Base-by-base conservation (phyloP, 257 asterid genomes). In the Jacaranda copaia region DNA sequence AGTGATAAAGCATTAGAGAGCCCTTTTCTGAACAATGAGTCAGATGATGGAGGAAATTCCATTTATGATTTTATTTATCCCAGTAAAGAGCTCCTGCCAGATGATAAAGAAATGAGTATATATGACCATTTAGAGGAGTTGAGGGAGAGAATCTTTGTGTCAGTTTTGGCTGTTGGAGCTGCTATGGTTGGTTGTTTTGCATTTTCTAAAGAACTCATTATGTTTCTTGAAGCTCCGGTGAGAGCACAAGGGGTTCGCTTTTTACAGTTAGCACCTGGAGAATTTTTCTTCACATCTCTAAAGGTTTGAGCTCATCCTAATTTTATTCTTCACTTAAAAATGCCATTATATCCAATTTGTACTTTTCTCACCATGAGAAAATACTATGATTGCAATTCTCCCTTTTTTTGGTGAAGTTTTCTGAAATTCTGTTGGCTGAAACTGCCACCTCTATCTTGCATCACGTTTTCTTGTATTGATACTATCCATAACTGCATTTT, bases 91-190 rank as follows among this genome's bases (percentile, higher is more conserved):
- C 96, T 92, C 53, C 98, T 96, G 79, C 97, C 99, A 2, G 99
- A 96, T 84, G 99, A 96, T 79, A 88, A 89, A 83, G 99, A 96
- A 81, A 96, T 96, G 99, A 93, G 93, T 70, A 84, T 96, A 78
- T 96, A 87, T 68, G 99, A 96, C 84, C 99, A 96, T 88, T 81
- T 96, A 75, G 99, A 96, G 81, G 99, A 96, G 82, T 81, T 96
- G 81, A 89, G 99, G 19, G 81, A 87, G 77, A 87, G 99, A 79
- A 76, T 96, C 57, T 90, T 96, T 81, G 80, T 87, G 16, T 93
- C 98, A 6, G 97, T 93, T 78, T 80, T 92, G 90, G 98, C 97
- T 3, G 90, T 96, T 46, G 99, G 99, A 82, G 98, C 85, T 73
- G 89, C 98, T 73, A 90, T 96, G 82, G 78, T 78, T 63, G 99